Evolutionary conservation across 78 protist species (phyloP).

Genomic region (Anaeramoeba ignava): DNA sequence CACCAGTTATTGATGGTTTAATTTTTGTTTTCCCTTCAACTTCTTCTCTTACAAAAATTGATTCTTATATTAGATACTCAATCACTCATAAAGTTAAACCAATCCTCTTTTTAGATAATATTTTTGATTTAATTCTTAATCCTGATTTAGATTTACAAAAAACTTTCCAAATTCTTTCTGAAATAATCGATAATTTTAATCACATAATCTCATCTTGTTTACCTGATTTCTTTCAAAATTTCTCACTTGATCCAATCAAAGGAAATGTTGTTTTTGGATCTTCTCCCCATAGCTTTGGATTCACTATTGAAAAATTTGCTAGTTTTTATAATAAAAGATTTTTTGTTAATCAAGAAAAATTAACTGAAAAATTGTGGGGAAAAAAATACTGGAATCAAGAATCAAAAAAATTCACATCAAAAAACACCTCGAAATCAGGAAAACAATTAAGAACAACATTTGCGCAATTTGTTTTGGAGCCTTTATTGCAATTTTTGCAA

Average conservation of each 20-base stretch:
- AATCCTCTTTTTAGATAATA: conserved; percentile 80
- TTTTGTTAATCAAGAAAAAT: conserved; percentile 33
- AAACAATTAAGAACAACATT: neutral
- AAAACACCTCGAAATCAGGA: too few species aligned
- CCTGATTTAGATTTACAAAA: conserved; percentile 56
- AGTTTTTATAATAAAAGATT: conserved; percentile 24
- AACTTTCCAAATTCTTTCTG: conserved; percentile 54
- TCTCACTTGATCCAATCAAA: conserved; percentile 5
- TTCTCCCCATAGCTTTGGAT: neutral
- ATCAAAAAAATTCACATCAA: too few species aligned
- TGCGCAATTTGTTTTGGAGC: conserved; percentile 13
- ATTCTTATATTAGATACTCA: too few species aligned
- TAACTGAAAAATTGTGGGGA: too few species aligned
- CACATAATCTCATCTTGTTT: conserved; percentile 46
- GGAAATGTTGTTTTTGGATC: conserved; percentile 1
- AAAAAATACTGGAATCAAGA: too few species aligned
- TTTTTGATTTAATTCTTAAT: conserved; percentile 54
- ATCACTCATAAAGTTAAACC: conserved; percentile 57
- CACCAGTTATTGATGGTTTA: too few species aligned
- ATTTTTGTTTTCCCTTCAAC: too few species aligned
- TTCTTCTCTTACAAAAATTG: too few species aligned
- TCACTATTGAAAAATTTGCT: conserved; percentile 39
- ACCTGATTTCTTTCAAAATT: neutral
- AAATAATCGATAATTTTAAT: conserved; percentile 57
- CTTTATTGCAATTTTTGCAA: neutral